phyloP scores from a whole-genome alignment of 2,329 filamentous ascomycete genomes.

The Claviceps purpurea region DNA sequence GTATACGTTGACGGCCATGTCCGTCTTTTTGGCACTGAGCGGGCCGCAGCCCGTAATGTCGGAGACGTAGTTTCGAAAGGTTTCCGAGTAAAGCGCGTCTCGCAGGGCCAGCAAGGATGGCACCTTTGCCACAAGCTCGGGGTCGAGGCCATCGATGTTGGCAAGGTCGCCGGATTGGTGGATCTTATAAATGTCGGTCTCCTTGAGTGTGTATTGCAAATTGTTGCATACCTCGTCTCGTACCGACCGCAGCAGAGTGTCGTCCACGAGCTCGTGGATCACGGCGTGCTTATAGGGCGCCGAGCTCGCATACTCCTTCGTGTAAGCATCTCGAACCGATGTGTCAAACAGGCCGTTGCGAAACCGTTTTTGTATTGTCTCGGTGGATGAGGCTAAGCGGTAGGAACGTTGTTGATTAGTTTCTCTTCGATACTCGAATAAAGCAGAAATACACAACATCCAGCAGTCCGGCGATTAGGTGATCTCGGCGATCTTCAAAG shows the following conservation, averaged over 20 bases:
- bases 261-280: slow-evolving; percentile 68
- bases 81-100: slow-evolving; percentile 82
- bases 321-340: slow-evolving; percentile 44
- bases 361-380: slow-evolving; percentile 46
- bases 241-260: slow-evolving; percentile 69
- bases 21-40: slow-evolving; percentile 84
- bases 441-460: too few species aligned
- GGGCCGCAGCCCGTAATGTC: slow-evolving; percentile 75
- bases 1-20: slow-evolving; percentile 99
- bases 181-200: slow-evolving; percentile 99
- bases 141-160: slow-evolving; percentile 87
- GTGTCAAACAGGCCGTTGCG: slow-evolving; percentile 52
- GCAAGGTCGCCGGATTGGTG: slow-evolving; percentile 96
- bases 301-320: slow-evolving; percentile 47
- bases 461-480: too few species aligned
- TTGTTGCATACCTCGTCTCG: slow-evolving; percentile 81
- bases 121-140: slow-evolving; percentile 70
- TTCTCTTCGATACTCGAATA: too few species aligned
- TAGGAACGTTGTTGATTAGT: neutral
- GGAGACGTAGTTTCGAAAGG: slow-evolving; percentile 82
- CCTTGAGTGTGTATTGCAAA: slow-evolving; percentile 92
- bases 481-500: too few species aligned
- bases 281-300: slow-evolving; percentile 83
- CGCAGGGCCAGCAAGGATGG: slow-evolving; percentile 85
- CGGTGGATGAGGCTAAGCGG: slow-evolving; percentile 29